Base-by-base conservation (phyloP, 2,329 filamentous ascomycete genomes). In the Lasiodiplodia citricola region DNA sequence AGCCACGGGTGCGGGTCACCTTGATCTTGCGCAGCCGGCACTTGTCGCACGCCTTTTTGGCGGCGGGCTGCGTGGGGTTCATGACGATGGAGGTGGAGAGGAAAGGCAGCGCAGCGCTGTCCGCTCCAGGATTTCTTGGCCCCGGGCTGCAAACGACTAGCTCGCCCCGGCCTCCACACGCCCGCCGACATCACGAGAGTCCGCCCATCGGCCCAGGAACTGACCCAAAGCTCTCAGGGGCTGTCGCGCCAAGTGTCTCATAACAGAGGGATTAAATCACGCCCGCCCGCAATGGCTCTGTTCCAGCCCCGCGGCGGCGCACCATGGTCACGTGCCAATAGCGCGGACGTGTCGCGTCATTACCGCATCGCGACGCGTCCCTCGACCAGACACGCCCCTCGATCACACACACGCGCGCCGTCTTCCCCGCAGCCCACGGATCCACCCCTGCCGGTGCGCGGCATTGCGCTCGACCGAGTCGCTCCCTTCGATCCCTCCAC, bases 11-110 rank as follows among this genome's bases (percentile, higher is more conserved):
- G 31, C 21, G 37, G 41, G 54, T 56, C 54, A 67, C 64, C 64
- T 58, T 67, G 52, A 57, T 58, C 38, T 67, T 67, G 51, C 64
- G 64, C 50, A 56, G 64, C 52, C 64, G 18, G 28, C 64, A 67
- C 52, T 67, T 52, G 54, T 67, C 64, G 64, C 64, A 67, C 23
- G 64, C 64, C 51, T 65, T 65, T 25, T 65, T 65, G 35, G 62
- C 58, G 16, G 31, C 23, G 25, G 58, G 28, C 58, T 44, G 25
- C 38, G 38, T n/a, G 16, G 58, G 58, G 58, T 62, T 62, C 58
- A 62, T 62, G 58, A 25, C 28, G 23, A 38, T 16, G 37, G 56
- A 37, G 38, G 13, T 50, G 58, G 57, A 62, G 58, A 50, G 41
- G 57, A 28, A 62, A 25, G 38, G 28, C 18, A 31, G 25, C 25